These are phyloP conservation scores for Silene conica DNA, from an alignment of 148 eudicot species.

Conservation along the genomic window DNA sequence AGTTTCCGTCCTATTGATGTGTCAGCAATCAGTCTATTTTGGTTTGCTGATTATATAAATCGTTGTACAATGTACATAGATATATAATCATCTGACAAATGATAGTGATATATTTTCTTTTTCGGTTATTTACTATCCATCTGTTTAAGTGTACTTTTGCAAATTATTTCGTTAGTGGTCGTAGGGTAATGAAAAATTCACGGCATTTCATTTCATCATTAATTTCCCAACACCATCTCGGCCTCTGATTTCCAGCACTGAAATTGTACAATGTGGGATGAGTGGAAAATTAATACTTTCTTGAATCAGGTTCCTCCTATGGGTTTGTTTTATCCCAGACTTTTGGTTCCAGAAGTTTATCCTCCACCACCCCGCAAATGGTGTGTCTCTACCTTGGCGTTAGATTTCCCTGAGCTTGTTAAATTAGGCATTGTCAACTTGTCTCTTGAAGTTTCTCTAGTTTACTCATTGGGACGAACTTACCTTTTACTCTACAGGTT, in stretches of 20 bases:
- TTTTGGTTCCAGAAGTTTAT: constrained; percentile 92
- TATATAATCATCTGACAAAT: not conserved
- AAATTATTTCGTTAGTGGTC: not conserved
- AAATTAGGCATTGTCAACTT: not conserved
- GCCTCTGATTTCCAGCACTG: not conserved
- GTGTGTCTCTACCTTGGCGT: constrained; percentile 37
- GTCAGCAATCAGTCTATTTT: not conserved
- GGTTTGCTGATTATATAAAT: not conserved
- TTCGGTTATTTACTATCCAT: not conserved
- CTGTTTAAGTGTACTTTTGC: not conserved
- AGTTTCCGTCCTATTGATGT: not conserved
- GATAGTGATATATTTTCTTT: not conserved
- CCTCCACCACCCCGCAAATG: constrained; percentile 97
- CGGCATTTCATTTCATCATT: not conserved
- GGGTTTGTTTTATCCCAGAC: constrained; percentile 93
- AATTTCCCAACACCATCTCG: not conserved
- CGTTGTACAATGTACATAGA: no score
- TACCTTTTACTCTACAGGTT: constrained; percentile 48
- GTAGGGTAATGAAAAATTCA: constrained; percentile 1
- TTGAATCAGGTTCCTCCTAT: constrained; percentile 86
- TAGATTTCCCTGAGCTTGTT: constrained; percentile 8
- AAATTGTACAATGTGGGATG: not conserved
- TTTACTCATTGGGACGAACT: not conserved
- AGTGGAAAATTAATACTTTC: constrained; percentile 12
- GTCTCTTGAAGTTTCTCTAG: constrained; percentile 3